These are phyloP conservation scores for Volvox reticuliferus DNA, from an alignment of 139 green algal genomes.

Conservation along the genomic window DNA sequence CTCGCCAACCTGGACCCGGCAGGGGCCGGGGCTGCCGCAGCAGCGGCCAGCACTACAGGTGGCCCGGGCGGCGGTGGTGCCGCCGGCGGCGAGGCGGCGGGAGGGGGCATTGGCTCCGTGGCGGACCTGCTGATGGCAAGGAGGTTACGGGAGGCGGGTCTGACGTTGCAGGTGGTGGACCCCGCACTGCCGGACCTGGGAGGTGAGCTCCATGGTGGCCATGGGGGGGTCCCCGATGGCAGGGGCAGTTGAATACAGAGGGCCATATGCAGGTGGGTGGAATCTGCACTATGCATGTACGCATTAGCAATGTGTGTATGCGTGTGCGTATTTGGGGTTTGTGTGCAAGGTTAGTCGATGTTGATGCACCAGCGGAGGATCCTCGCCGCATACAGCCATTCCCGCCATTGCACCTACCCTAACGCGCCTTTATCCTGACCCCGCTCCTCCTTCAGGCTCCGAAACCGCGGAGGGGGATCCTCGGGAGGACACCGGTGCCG, in stretches of 20 bases:
- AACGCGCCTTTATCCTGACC: too few species aligned
- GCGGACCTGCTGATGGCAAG: slow-evolving; percentile 88
- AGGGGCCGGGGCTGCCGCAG: neutral
- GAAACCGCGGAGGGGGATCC: slow-evolving; percentile 21
- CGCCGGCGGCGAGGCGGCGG: neutral
- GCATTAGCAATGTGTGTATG: too few species aligned
- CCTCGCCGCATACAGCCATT: too few species aligned
- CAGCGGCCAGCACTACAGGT: neutral
- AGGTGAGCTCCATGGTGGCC: neutral
- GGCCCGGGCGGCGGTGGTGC: neutral
- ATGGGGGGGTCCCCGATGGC: neutral
- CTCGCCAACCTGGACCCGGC: slow-evolving; percentile 79
- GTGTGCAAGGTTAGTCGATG: too few species aligned
- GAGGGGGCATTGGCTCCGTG: slow-evolving; percentile 44
- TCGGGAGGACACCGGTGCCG: slow-evolving; percentile 3
- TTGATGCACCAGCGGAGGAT: too few species aligned
- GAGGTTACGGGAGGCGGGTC: slow-evolving; percentile 73
- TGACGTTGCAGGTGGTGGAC: slow-evolving; percentile 88
- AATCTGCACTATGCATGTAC: too few species aligned
- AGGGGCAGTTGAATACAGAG: neutral
- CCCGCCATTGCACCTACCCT: too few species aligned
- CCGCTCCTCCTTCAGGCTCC: neutral
- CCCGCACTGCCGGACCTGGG: slow-evolving; percentile 73
- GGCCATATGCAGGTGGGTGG: too few species aligned
- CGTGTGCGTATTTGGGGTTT: too few species aligned